Percentiles rank a stretch among this genome's conserved stretches.
Conservation (phyloP, 2,329 filamentous ascomycete species). For the Lecanicillium sp. region DNA sequence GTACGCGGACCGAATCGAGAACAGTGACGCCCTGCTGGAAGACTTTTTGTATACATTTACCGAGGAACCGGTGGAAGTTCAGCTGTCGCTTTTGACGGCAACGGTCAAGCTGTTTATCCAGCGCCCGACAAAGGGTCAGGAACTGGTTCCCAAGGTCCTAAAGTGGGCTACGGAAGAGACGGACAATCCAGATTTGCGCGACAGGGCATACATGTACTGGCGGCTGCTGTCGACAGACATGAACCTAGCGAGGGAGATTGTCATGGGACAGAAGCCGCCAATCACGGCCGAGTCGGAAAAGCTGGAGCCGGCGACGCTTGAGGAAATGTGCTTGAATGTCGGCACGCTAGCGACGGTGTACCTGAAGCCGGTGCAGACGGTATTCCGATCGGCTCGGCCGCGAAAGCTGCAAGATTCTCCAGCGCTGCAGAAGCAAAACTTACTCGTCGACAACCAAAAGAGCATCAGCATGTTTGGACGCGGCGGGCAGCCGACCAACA, state of each 20-base stretch:
- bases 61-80: constrained; percentile 92
- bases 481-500: constrained; percentile 41
- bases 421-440: constrained; percentile 66
- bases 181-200: constrained; percentile 94
- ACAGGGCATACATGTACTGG: constrained; percentile 99
- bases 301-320: constrained; percentile 79
- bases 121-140: constrained; percentile 85
- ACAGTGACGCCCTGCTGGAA: constrained; percentile 85
- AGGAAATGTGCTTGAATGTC: constrained; percentile 95
- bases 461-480: constrained; percentile 49
- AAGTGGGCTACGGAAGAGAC: constrained; percentile 99
- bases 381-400: constrained; percentile 83
- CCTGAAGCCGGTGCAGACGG: constrained; percentile 92
- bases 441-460: constrained; percentile 52
- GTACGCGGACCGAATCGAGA: constrained; percentile 95
- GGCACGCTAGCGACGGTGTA: constrained; percentile 96
- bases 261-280: constrained; percentile 95
- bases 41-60: constrained; percentile 92
- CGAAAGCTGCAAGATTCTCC: constrained; percentile 74
- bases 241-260: constrained; percentile 72
- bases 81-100: constrained; percentile 86
- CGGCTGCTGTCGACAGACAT: constrained; percentile 89
- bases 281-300: constrained; percentile 96
- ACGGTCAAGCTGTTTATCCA: constrained; percentile 98
- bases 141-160: constrained; percentile 85